These are phyloP conservation scores for Nepenthes alata DNA, from an alignment of 179 eudicot species.

Conservation along the genomic window DNA sequence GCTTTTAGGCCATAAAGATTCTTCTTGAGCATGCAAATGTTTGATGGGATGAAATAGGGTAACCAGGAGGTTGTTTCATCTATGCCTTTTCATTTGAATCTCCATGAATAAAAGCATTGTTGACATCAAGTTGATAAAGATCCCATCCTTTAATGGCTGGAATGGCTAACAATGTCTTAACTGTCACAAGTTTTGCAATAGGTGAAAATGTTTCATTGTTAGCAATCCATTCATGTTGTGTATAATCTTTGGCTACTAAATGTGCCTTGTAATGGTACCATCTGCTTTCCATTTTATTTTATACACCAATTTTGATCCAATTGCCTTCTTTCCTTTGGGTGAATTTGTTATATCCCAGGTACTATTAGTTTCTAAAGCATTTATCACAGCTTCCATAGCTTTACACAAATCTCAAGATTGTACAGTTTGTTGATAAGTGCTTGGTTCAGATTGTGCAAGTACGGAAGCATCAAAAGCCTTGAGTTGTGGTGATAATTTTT, in stretches of 20 bases:
- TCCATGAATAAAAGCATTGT: neutral
- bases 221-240: neutral
- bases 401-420: no score
- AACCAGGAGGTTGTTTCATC: neutral
- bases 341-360: neutral
- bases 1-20: neutral
- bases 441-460: no score
- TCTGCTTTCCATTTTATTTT: neutral
- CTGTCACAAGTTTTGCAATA: neutral
- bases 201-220: neutral
- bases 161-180: neutral
- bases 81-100: neutral
- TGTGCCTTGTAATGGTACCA: neutral
- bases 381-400: neutral
- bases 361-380: neutral
- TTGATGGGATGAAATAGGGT: neutral
- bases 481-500: no score
- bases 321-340: neutral
- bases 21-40: neutral
- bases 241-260: neutral
- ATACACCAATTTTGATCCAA: neutral
- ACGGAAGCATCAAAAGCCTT: no score
- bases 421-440: no score
- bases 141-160: neutral
- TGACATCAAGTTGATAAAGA: neutral